Conservation (phyloP, 2,329 filamentous ascomycete genomes). For the Diaporthe helianthi region DNA sequence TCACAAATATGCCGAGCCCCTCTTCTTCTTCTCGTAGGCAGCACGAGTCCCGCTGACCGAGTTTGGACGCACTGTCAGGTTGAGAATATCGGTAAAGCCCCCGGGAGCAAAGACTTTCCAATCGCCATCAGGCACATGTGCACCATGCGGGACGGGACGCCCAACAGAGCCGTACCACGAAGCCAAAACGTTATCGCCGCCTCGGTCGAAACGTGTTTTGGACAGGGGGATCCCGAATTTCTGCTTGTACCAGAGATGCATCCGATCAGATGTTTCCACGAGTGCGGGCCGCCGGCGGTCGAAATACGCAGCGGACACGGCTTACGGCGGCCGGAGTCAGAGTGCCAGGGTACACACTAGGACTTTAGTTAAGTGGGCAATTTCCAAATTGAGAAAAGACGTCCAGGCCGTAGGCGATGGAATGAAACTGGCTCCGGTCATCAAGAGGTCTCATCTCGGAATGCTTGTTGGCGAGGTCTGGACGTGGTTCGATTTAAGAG, state of each 20-base stretch:
- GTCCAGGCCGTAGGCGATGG: not conserved
- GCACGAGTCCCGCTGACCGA: slow-evolving; percentile 40
- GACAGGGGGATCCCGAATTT: slow-evolving; percentile 43
- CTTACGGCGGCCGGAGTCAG: no score
- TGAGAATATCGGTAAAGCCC: slow-evolving; percentile 47
- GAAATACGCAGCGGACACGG: not conserved
- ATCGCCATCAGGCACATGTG: slow-evolving; percentile 36
- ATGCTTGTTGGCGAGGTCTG: not conserved
- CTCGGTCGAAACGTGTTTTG: slow-evolving; percentile 43
- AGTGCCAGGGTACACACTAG: not conserved
- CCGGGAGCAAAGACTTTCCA: slow-evolving; percentile 47
- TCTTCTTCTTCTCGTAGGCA: slow-evolving; percentile 44
- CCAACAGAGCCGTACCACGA: slow-evolving; percentile 46
- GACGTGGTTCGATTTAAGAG: not conserved
- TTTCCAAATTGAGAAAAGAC: not conserved
- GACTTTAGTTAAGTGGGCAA: not conserved
- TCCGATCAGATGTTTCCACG: slow-evolving; percentile 35
- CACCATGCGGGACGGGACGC: no score
- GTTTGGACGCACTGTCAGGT: slow-evolving; percentile 45
- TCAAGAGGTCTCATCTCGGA: no score
- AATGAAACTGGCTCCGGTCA: not conserved
- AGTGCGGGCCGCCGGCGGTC: not conserved
- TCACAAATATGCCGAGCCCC: no score
- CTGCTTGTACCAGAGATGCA: slow-evolving; percentile 47
- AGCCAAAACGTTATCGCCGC: slow-evolving; percentile 46